Percentiles rank a stretch among this genome's conserved stretches.
These are phyloP conservation scores for Epichloe festucae DNA, from an alignment of 2,329 filamentous ascomycete genomes.

Conservation along the genomic window DNA sequence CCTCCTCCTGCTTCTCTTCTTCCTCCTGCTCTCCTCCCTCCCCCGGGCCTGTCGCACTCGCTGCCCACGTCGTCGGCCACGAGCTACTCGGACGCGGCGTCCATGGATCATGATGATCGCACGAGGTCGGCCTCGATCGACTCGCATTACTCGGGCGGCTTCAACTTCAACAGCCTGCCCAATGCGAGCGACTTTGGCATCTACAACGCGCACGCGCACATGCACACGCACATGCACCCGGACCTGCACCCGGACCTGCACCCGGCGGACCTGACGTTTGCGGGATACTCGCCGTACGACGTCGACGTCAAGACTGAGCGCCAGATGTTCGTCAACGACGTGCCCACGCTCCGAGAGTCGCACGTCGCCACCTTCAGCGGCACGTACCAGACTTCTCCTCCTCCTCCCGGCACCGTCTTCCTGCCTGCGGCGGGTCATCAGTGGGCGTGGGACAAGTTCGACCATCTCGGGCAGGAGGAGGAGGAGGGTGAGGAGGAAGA, in stretches of 20 bases:
- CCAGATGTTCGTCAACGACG: conserved; percentile 85
- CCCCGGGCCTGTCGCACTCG: conserved; percentile 61
- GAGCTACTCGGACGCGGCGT: conserved; percentile 59
- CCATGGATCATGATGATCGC: conserved; percentile 29
- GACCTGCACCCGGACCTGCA: conserved; percentile 48
- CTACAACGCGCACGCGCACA: conserved; percentile 47
- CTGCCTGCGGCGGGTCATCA: conserved; percentile 26
- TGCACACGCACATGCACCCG: conserved; percentile 51
- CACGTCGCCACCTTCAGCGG: conserved; percentile 86
- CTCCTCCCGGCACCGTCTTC: conserved; percentile 55
- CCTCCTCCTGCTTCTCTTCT: too few species aligned
- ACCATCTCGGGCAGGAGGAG: conserved; percentile 32
- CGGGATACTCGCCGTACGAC: conserved; percentile 66
- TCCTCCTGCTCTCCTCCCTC: conserved; percentile 40
- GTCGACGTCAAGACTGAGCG: conserved; percentile 93
- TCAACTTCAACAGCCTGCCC: conserved; percentile 57
- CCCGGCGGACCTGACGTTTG: conserved; percentile 41
- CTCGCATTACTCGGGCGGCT: conserved; percentile 61
- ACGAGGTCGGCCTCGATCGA: conserved; percentile 68
- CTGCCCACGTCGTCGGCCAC: conserved; percentile 70
- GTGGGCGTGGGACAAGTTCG: too few species aligned
- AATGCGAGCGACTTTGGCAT: conserved; percentile 42
- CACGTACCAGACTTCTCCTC: conserved; percentile 72
- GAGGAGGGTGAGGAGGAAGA: conserved; percentile 51
- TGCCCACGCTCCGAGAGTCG: conserved; percentile 74